phyloP scores from a whole-genome alignment of 2,329 filamentous ascomycete genomes.

The Colletotrichum ledebouriae region DNA sequence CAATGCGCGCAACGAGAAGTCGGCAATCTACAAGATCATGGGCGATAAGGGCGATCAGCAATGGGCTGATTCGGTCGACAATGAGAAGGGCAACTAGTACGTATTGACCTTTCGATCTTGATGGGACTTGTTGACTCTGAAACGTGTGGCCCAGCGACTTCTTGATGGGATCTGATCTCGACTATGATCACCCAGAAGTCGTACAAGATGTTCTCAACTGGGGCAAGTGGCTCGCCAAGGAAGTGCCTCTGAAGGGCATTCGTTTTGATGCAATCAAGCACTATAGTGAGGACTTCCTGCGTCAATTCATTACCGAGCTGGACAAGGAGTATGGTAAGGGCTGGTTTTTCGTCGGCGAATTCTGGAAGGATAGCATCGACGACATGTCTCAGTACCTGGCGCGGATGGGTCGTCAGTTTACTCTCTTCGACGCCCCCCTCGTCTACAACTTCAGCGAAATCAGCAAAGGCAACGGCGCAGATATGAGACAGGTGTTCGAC shows the following conservation, averaged over 20 bases:
- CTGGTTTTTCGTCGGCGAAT: slow-evolving; percentile 56
- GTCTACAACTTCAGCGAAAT: slow-evolving; percentile 75
- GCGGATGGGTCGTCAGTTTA: slow-evolving; percentile 68
- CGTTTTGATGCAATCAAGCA: slow-evolving; percentile 81
- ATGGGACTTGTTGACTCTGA: slow-evolving; percentile 54
- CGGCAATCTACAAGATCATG: slow-evolving; percentile 77
- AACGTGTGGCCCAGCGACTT: slow-evolving; percentile 72
- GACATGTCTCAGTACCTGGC: slow-evolving; percentile 52
- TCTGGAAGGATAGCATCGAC: slow-evolving; percentile 55
- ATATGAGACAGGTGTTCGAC: slow-evolving; percentile 75
- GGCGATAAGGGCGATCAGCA: slow-evolving; percentile 68
- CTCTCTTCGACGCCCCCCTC: slow-evolving; percentile 77
- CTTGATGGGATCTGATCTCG: slow-evolving; percentile 80
- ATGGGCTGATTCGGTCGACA: slow-evolving; percentile 72
- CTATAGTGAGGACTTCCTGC: slow-evolving; percentile 76
- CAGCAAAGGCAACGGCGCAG: slow-evolving; percentile 67
- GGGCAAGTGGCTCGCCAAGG: slow-evolving; percentile 75
- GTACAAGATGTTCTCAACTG: slow-evolving; percentile 74
- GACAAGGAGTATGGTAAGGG: slow-evolving; percentile 58
- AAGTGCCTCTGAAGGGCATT: slow-evolving; percentile 74
- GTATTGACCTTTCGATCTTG: slow-evolving; percentile 52
- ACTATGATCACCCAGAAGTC: slow-evolving; percentile 75
- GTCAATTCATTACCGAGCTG: slow-evolving; percentile 72
- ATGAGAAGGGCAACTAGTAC: slow-evolving; percentile 73
- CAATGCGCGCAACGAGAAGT: slow-evolving; percentile 69